Evolutionary conservation across 2,329 filamentous ascomycete genomes (phyloP), one percentile per base, ranked within the genome.

Genomic region (Plectosphaerella sp.): DNA sequence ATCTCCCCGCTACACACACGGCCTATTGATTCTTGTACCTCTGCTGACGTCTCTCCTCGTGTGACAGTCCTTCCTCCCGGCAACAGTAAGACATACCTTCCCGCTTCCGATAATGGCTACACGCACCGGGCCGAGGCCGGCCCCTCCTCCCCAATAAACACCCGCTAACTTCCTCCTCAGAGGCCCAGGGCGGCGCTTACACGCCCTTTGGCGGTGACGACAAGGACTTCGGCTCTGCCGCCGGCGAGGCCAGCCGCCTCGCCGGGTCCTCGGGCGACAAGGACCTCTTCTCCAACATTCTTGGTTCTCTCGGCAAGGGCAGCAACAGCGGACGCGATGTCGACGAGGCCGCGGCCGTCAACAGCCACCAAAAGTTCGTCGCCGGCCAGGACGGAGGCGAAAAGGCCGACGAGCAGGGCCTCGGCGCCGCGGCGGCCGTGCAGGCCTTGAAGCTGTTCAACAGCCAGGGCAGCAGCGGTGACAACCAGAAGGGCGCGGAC

Each of bases 401-500:
- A 59, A 63, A 75, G 59, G 72, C 77, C 37, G 74, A 79, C 52
- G 72, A 76, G 48, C 69, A 68, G 57, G 77, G 70, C 63, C 83
- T 82, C 69, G 89, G 92, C 62, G 72, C 77, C 61, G 86, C 92
- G 49, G 89, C 89, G 54, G 91, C 89, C 16, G 84, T 92, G 80
- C 86, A 92, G 68, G 89, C 89, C 1, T 68, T 92, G 58, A 91
- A 92, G 75, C 82, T 87, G 76, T 96, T 96, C 70, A 83, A 79
- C 37, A 76, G 79, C 47, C 79, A 83, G 20, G 68, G 72, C 52
- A 70, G 67, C 48, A 12, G 28, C 28, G 28, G 28, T 7, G 28
- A 33, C 28, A 12, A 12, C 28, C 28, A 33, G 28, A 70, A 73
- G 12, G 69, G 73, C 58, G 58, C 72, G 57, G 60, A 72, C 71